phyloP scores from a whole-genome alignment of 2,329 filamentous ascomycete genomes.

The Aspergillus brasiliensis region DNA sequence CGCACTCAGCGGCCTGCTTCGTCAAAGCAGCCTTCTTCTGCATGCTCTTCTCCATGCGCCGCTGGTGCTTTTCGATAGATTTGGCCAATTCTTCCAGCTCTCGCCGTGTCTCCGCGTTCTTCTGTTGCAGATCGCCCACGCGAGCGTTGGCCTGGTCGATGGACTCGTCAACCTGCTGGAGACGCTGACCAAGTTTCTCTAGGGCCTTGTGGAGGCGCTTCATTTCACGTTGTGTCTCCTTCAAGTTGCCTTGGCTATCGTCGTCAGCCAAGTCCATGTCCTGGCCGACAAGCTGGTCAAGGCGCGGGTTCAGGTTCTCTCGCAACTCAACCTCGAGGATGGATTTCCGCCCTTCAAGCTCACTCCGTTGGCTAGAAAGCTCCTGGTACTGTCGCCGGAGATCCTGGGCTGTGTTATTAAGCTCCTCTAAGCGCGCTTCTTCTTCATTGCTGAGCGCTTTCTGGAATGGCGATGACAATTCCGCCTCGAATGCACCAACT shows the following conservation, averaged over 20 bases:
- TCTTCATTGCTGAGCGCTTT: constrained; percentile 83
- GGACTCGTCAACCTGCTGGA: constrained; percentile 73
- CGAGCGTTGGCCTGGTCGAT: constrained; percentile 63
- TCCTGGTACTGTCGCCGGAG: constrained; percentile 77
- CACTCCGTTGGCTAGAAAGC: constrained; percentile 70
- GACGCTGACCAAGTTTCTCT: constrained; percentile 66
- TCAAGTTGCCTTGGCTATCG: constrained; percentile 64
- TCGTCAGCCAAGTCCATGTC: constrained; percentile 68
- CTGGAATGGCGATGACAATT: constrained; percentile 85
- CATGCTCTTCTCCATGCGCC: constrained; percentile 87
- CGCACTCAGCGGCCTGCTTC: constrained; percentile 75
- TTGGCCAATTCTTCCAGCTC: constrained; percentile 74
- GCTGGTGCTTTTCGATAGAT: constrained; percentile 82
- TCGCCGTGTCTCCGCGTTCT: constrained; percentile 65
- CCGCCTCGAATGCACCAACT: constrained; percentile 74
- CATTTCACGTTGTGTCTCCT: constrained; percentile 78
- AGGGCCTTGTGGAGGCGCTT: constrained; percentile 72
- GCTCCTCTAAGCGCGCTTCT: constrained; percentile 73
- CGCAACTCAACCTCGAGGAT: constrained; percentile 82
- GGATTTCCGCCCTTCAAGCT: constrained; percentile 78
- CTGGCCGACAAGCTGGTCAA: constrained; percentile 80
- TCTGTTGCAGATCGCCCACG: constrained; percentile 62
- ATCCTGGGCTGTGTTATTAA: constrained; percentile 70
- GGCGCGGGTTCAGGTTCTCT: constrained; percentile 82
- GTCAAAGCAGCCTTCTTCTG: constrained; percentile 81